Evolutionary conservation across 176 grass and related monocot species (phyloP).

Genomic region (Eleusine indica): DNA sequence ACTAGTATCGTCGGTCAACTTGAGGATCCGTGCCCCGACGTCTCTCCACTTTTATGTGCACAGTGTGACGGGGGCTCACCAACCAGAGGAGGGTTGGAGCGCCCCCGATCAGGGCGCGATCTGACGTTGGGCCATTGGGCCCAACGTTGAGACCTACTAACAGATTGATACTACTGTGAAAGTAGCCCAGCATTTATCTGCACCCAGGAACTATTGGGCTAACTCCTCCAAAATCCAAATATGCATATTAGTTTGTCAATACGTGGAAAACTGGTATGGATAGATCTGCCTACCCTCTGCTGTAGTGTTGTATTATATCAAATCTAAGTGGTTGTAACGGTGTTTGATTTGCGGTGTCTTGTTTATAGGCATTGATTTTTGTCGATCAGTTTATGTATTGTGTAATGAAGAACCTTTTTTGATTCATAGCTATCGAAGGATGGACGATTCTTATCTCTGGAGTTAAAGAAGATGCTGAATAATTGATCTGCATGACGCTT

Average conservation of each 20-base stretch:
- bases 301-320: neutral
- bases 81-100: too few relatives aligned
- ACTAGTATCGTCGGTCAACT: too few relatives aligned
- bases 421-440: slow-evolving; percentile 55
- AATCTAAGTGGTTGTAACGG: slow-evolving; percentile 22
- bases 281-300: neutral
- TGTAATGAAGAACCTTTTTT: slow-evolving; percentile 28
- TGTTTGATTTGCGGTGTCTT: slow-evolving; percentile 6
- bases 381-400: neutral
- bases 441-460: slow-evolving; percentile 59
- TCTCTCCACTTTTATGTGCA: too few relatives aligned
- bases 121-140: too few relatives aligned
- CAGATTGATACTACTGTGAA: neutral
- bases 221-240: neutral
- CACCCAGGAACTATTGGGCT: neutral
- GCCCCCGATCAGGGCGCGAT: too few relatives aligned
- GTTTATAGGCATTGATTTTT: slow-evolving; percentile 1
- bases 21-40: too few relatives aligned
- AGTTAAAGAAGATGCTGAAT: slow-evolving; percentile 58
- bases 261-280: neutral
- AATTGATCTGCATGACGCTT: slow-evolving; percentile 54
- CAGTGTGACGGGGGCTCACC: too few relatives aligned
- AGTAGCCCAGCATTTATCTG: neutral
- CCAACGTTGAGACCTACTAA: too few relatives aligned
- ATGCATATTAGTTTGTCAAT: too few relatives aligned